A percentile compares a stretch with the other conserved stretches of the same genome.
Conservation (phyloP, 768 basidiomycete species). For the Cytidiella melzeri region DNA sequence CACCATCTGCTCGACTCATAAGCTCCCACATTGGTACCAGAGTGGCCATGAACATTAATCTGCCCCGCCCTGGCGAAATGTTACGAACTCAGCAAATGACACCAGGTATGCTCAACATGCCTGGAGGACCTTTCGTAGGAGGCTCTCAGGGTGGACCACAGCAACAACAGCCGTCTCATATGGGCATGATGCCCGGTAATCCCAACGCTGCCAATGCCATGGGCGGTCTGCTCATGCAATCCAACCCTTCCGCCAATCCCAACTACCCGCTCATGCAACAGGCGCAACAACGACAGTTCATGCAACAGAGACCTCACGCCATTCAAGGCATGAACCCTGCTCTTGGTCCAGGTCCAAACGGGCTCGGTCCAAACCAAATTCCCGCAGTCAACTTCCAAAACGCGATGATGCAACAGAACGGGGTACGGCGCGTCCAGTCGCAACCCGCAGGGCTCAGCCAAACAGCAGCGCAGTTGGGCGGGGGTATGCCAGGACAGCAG, state of each 20-base stretch:
- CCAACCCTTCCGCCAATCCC: conserved; percentile 12
- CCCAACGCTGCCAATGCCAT: conserved; percentile 22
- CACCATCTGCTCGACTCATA: neutral
- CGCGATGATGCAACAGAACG: conserved; percentile 33
- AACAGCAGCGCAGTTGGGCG: conserved; percentile 27
- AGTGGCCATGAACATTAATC: neutral
- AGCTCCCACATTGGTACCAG: neutral
- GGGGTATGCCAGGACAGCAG: conserved; percentile 32
- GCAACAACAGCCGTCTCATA: conserved; percentile 25
- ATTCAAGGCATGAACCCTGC: conserved; percentile 31
- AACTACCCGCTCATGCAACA: conserved; percentile 24
- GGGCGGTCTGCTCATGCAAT: conserved; percentile 24
- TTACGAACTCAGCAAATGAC: conserved; percentile 28
- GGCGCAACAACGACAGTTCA: conserved; percentile 20
- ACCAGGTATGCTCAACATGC: conserved; percentile 23
- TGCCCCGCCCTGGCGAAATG: too few relatives aligned
- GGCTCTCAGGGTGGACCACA: conserved; percentile 33
- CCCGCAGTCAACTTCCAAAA: conserved; percentile 37
- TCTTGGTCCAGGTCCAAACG: conserved; percentile 26
- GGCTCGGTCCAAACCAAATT: conserved; percentile 30
- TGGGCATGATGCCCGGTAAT: conserved; percentile 30
- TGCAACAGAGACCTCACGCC: conserved; percentile 28
- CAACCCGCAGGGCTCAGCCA: conserved; percentile 43
- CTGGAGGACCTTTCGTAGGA: conserved; percentile 26
- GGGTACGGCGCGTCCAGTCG: conserved; percentile 49